Evolutionary conservation across 805 yeast genomes (phyloP).

Genomic region (Ogataea degrootiae): DNA sequence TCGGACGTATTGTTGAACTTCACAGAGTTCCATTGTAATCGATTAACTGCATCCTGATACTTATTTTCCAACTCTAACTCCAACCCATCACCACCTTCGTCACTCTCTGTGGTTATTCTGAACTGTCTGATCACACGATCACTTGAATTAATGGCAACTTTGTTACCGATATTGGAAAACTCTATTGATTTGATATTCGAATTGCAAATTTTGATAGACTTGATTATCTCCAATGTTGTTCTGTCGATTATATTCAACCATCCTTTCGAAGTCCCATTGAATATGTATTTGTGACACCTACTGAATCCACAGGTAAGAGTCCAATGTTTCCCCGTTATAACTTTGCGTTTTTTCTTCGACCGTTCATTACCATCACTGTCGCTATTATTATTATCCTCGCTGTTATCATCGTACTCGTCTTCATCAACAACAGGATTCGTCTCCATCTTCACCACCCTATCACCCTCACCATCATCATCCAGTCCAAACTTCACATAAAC

Average conservation of each 20-base stretch:
- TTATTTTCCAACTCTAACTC: constrained; percentile 66
- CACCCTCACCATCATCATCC: constrained; percentile 12
- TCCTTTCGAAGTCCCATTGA: constrained; percentile 81
- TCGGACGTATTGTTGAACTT: constrained; percentile 73
- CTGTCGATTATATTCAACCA: constrained; percentile 50
- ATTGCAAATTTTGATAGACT: constrained; percentile 47
- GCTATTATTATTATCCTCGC: constrained; percentile 9
- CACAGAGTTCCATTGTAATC: constrained; percentile 83
- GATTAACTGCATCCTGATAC: constrained; percentile 86
- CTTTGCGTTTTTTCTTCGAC: constrained; percentile 12
- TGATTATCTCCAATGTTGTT: constrained; percentile 31
- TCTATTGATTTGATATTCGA: constrained; percentile 68
- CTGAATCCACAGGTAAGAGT: constrained; percentile 50
- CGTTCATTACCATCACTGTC: background rate
- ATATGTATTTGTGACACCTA: constrained; percentile 49
- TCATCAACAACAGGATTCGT: constrained; percentile 17
- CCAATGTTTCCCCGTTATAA: constrained; percentile 30
- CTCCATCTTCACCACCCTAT: constrained; percentile 5
- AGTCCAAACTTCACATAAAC: constrained; percentile 40
- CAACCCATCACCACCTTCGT: background rate
- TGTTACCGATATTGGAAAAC: constrained; percentile 53
- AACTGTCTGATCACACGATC: constrained; percentile 71
- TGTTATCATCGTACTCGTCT: constrained; percentile 12
- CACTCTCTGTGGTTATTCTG: constrained; percentile 20
- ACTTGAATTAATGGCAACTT: constrained; percentile 69